Percentiles rank a stretch among this genome's conserved stretches.
Evolutionary conservation across 2,329 filamentous ascomycete species (phyloP).

Genomic region (Aureobasidium namibiae): DNA sequence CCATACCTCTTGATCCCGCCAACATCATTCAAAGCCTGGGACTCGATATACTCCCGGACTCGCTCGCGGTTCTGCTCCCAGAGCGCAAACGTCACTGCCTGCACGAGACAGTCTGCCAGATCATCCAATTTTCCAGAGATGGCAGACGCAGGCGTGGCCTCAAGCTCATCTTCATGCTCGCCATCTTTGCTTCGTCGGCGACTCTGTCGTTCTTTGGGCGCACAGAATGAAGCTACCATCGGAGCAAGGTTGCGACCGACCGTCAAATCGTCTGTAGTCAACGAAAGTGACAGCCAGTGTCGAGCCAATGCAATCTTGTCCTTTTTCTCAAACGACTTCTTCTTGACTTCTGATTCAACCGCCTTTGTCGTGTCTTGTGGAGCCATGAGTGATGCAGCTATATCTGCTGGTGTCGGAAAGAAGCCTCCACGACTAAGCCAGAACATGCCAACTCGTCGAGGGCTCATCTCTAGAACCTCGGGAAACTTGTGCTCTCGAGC

Average conservation of each 20-base stretch:
- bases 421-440: slow-evolving; percentile 32
- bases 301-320: slow-evolving; percentile 57
- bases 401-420: slow-evolving; percentile 14
- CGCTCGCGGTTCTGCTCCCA: slow-evolving; percentile 56
- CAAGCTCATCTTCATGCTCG: not conserved
- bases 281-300: slow-evolving; percentile 38
- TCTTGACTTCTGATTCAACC: slow-evolving; percentile 10
- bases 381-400: not conserved
- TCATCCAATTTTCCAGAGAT: slow-evolving; percentile 62
- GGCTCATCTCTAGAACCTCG: slow-evolving; percentile 43
- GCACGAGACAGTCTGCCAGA: slow-evolving; percentile 69
- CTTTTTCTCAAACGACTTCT: slow-evolving; percentile 40
- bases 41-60: slow-evolving; percentile 9
- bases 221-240: slow-evolving; percentile 25
- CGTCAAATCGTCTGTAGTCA: slow-evolving; percentile 6
- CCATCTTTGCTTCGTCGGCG: slow-evolving; percentile 17
- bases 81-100: slow-evolving; percentile 66
- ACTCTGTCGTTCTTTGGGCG: slow-evolving; percentile 15
- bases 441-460: slow-evolving; percentile 48
- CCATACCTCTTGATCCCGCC: not conserved
- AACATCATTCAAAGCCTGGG: too few relatives aligned
- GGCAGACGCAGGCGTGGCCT: not conserved
- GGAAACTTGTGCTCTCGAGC: slow-evolving; percentile 17
- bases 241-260: slow-evolving; percentile 14
- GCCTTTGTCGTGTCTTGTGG: not conserved